These are phyloP conservation scores for Quercus robur DNA, from an alignment of 306 rosid species.

Conservation along the genomic window DNA sequence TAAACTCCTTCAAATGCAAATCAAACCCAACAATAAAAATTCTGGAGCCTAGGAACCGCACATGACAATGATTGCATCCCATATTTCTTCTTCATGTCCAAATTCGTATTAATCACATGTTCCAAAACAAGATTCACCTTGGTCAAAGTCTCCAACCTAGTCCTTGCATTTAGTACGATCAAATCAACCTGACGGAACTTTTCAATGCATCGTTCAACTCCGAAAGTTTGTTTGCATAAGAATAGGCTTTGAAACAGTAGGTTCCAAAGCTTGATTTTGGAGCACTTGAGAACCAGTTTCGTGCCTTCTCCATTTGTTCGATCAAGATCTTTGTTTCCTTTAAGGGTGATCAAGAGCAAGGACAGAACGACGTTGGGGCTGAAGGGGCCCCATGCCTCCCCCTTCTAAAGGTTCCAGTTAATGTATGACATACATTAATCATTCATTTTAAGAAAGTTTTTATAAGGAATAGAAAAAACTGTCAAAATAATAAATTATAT, in stretches of 20 bases:
- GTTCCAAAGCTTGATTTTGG: neutral
- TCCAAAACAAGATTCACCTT: neutral
- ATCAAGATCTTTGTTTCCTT: neutral
- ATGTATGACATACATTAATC: too few relatives aligned
- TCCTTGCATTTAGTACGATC: neutral
- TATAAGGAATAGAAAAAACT: rapidly evolving
- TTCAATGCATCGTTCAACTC: neutral
- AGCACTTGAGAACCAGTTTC: slow-evolving; percentile 3
- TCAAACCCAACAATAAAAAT: slow-evolving; percentile 34
- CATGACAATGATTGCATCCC: neutral
- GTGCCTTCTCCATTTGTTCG: neutral
- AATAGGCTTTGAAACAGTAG: neutral
- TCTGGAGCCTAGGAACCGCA: slow-evolving; percentile 25
- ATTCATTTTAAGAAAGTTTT: rapidly evolving
- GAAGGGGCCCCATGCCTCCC: too few relatives aligned
- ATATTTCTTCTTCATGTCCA: neutral
- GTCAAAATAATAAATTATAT: too few relatives aligned
- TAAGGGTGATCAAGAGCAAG: neutral
- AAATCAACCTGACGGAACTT: neutral
- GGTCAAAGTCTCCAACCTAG: neutral
- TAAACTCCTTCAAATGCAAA: slow-evolving; percentile 19
- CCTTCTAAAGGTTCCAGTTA: rapidly evolving
- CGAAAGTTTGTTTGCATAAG: slow-evolving; percentile 7
- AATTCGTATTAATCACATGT: too few relatives aligned
- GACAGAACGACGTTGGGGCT: too few relatives aligned